phyloP scores from a whole-genome alignment of 257 asterid genomes.

The Ehretia macrophylla region DNA sequence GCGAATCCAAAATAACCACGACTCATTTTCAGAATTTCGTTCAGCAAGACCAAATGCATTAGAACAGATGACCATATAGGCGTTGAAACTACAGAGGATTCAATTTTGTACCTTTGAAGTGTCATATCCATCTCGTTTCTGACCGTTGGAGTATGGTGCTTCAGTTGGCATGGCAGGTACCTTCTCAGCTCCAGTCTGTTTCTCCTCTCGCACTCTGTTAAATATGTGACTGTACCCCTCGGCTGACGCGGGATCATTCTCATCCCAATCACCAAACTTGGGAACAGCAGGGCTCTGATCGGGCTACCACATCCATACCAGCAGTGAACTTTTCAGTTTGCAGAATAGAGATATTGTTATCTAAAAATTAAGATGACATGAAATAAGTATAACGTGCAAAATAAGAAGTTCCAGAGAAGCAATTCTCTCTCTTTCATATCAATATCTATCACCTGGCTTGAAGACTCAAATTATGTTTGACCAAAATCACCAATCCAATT shows the following conservation, averaged over 20 bases:
- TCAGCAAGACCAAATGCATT: not conserved
- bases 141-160: constrained; percentile 42
- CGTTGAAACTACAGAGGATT: no score
- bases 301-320: constrained; percentile 41
- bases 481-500: not conserved
- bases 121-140: constrained; percentile 40
- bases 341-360: not conserved
- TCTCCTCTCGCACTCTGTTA: constrained; percentile 64
- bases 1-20: no score
- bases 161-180: constrained; percentile 54
- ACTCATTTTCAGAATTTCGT: no score
- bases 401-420: not conserved
- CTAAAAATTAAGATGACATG: not conserved
- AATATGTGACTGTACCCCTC: constrained; percentile 70
- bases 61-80: no score
- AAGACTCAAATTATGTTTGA: not conserved
- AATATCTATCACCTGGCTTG: not conserved
- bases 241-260: constrained; percentile 70
- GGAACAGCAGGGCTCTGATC: constrained; percentile 75
- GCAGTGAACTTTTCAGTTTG: not conserved
- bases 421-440: not conserved
- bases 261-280: constrained; percentile 91
- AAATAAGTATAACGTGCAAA: not conserved
- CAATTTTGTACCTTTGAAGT: constrained; percentile 46
- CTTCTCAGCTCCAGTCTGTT: constrained; percentile 55